A percentile compares a stretch with the other conserved stretches of the same genome.
phyloP scores from a whole-genome alignment of 1,284 basidiomycete species.

The Cryptococcus floricola region DNA sequence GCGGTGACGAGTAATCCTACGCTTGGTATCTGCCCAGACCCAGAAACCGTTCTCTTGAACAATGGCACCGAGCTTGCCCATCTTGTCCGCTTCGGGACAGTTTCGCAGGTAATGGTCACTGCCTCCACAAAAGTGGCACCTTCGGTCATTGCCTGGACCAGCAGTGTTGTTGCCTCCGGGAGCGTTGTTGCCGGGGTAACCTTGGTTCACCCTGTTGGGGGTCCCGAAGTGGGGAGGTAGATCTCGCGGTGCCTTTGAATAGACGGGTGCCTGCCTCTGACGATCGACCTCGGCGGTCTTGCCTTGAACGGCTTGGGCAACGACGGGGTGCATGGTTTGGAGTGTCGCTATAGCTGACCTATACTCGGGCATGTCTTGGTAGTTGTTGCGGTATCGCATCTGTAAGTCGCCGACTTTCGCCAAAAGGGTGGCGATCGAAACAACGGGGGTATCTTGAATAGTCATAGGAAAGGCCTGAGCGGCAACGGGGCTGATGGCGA shows the following conservation, averaged over 20 bases:
- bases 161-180: no score
- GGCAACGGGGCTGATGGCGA: not conserved
- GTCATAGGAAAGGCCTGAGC: not conserved
- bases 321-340: no score
- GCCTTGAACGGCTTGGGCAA: no score
- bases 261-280: no score
- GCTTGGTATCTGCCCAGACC: not conserved
- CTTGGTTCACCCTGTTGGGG: no score
- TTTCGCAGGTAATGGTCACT: not conserved
- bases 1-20: not conserved
- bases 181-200: no score
- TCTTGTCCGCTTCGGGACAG: not conserved
- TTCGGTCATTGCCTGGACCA: no score
- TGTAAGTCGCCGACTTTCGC: not conserved
- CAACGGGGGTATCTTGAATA: not conserved
- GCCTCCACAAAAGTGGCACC: not conserved
- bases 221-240: no score
- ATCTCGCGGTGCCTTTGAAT: no score
- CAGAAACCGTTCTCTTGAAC: not conserved
- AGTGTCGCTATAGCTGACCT: no score
- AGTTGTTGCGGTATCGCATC: not conserved
- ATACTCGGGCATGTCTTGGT: not conserved
- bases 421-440: not conserved
- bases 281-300: no score
- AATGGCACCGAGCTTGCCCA: not conserved